Conservation (phyloP, 306 rosid species). For the Cucurbita maxima region DNA sequence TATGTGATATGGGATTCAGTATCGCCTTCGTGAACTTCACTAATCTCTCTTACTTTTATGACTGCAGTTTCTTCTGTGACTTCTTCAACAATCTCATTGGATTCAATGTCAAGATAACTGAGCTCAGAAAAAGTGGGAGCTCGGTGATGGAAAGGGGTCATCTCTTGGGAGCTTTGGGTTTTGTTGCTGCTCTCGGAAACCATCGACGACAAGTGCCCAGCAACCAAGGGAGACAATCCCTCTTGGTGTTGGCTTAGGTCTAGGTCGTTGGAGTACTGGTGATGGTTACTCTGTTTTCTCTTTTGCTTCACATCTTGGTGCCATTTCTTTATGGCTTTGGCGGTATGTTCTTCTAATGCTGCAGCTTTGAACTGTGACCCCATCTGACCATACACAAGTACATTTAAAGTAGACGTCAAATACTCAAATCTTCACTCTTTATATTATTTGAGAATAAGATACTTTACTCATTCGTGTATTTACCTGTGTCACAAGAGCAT, state of each 20-base stretch:
- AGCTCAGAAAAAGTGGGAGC: not conserved
- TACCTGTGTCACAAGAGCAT: slow-evolving; percentile 60
- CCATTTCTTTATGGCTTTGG: slow-evolving; percentile 28
- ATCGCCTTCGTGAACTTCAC: not conserved
- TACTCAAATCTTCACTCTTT: no score
- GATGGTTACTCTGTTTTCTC: slow-evolving; percentile 10
- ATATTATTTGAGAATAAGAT: no score
- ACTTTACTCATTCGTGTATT: not conserved
- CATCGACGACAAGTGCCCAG: not conserved
- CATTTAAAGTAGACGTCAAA: not conserved
- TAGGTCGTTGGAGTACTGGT: not conserved
- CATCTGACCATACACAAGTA: slow-evolving; percentile 17
- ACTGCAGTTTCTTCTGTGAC: not conserved
- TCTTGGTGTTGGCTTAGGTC: not conserved
- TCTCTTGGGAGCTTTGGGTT: not conserved
- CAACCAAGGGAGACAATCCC: not conserved
- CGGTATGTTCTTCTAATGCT: slow-evolving; percentile 30
- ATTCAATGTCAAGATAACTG: not conserved
- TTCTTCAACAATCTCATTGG: not conserved
- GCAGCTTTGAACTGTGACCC: slow-evolving; percentile 38
- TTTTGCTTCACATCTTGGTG: slow-evolving; percentile 29
- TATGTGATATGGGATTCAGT: not conserved
- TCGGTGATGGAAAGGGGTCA: not conserved
- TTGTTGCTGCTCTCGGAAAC: not conserved
- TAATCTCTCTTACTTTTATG: not conserved